Percentiles rank a stretch among this genome's conserved stretches.
Evolutionary conservation across 768 basidiomycete species (phyloP).

Genomic region (Chalciporus sphaerocephalus): DNA sequence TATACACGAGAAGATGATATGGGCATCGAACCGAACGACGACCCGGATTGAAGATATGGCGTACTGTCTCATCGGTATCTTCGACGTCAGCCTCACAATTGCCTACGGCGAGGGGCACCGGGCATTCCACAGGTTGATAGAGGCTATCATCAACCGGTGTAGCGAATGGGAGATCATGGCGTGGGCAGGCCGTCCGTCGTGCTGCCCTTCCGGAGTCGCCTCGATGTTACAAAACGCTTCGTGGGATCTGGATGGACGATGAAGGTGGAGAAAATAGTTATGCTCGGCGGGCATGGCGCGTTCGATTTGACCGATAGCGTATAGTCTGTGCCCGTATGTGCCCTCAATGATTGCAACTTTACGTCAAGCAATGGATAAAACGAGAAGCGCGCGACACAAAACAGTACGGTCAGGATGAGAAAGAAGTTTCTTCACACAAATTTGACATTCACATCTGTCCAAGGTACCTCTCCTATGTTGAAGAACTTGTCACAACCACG

Average conservation of each 20-base stretch:
- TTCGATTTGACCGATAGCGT: conserved; percentile 90
- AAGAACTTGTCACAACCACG: conserved; percentile 99
- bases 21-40: conserved; percentile 33
- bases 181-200: conserved; percentile 27
- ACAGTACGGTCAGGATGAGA: too few species aligned
- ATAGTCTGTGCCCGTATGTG: conserved; percentile 72
- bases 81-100: conserved; percentile 32
- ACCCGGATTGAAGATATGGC: conserved; percentile 33
- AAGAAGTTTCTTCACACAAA: neutral
- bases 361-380: too few species aligned
- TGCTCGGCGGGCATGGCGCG: conserved; percentile 31
- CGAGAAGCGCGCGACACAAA: too few species aligned
- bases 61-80: conserved; percentile 32
- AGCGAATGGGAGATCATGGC: conserved; percentile 34
- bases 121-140: conserved; percentile 29
- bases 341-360: conserved; percentile 73
- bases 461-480: conserved; percentile 93
- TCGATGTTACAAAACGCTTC: conserved; percentile 25
- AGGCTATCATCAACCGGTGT: conserved; percentile 24
- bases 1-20: conserved; percentile 30
- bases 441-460: conserved; percentile 70
- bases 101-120: conserved; percentile 34
- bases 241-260: neutral
- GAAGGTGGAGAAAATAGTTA: neutral
- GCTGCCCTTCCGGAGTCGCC: conserved; percentile 31